phyloP scores from a whole-genome alignment of 1,284 basidiomycete genomes.

The Melampsora americana region DNA sequence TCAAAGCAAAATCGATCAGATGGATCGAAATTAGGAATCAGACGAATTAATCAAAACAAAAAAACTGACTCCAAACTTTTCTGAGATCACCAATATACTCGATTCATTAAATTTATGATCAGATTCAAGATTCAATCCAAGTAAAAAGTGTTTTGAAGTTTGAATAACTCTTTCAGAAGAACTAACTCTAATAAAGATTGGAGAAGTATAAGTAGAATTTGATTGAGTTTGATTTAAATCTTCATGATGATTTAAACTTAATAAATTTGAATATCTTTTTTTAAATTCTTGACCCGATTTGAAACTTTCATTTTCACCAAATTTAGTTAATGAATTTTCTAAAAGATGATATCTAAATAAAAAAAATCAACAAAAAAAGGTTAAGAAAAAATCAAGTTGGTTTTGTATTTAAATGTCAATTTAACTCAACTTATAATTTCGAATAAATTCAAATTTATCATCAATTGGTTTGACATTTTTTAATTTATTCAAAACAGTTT shows the following conservation, averaged over 20 bases:
- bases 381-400: background rate
- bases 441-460: slow-evolving; percentile 12
- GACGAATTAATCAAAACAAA: background rate
- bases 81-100: slow-evolving; percentile 12
- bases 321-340: background rate
- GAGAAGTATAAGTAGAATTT: too few relatives aligned
- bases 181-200: slow-evolving; percentile 27
- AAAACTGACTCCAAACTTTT: slow-evolving; percentile 12
- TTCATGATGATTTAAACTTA: background rate
- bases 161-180: slow-evolving; percentile 22
- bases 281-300: slow-evolving; percentile 21
- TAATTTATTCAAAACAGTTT: slow-evolving; percentile 8
- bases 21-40: background rate
- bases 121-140: slow-evolving; percentile 4
- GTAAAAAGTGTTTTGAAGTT: slow-evolving; percentile 9
- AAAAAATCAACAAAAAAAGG: background rate
- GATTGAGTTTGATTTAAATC: background rate
- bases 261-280: slow-evolving; percentile 10
- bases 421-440: slow-evolving; percentile 16
- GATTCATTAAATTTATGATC: background rate
- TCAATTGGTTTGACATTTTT: background rate
- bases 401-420: background rate
- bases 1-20: background rate
- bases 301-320: slow-evolving; percentile 29
- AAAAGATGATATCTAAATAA: slow-evolving; percentile 11